Conservation (phyloP, 202 grass and related monocot species). For the Schoenoplectus tabernaemontani region DNA sequence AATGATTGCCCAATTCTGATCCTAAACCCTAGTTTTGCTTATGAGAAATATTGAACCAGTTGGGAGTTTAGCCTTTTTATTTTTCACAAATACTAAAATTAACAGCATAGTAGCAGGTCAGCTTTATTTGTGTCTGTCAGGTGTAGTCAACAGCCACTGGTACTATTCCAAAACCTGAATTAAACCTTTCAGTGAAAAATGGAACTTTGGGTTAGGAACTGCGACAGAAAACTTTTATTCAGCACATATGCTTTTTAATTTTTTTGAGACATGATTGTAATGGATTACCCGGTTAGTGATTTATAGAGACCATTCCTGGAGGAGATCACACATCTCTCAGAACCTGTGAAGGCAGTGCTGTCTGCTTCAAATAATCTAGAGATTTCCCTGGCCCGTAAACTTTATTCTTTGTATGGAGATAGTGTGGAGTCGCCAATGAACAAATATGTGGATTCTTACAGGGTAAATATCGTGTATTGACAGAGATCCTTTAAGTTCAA, state of each 20-base stretch:
- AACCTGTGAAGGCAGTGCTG: constrained; percentile 51
- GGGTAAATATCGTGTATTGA: constrained; percentile 36
- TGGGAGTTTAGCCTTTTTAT: not conserved
- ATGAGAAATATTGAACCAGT: not conserved
- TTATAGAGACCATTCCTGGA: constrained; percentile 65
- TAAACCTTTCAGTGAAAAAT: not conserved
- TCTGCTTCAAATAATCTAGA: constrained; percentile 63
- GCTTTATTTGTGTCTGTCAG: not conserved
- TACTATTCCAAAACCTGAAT: not conserved
- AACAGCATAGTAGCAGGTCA: not conserved
- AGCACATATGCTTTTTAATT: constrained; percentile 19
- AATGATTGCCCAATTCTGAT: not conserved
- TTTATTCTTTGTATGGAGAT: constrained; percentile 39
- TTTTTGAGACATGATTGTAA: not conserved
- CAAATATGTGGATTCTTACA: constrained; percentile 57
- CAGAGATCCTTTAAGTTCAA: not conserved
- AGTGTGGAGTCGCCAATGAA: constrained; percentile 28
- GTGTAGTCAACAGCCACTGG: not conserved
- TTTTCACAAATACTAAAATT: not conserved
- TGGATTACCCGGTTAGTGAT: constrained; percentile 18
- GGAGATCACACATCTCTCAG: constrained; percentile 29
- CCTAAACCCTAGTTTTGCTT: not conserved
- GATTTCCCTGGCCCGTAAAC: constrained; percentile 53
- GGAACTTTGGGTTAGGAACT: not conserved
- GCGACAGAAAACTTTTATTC: not conserved